Evolutionary conservation across 2,329 filamentous ascomycete species (phyloP), one percentile per base, ranked within the genome.

Genomic region (Cercospora janseana): DNA sequence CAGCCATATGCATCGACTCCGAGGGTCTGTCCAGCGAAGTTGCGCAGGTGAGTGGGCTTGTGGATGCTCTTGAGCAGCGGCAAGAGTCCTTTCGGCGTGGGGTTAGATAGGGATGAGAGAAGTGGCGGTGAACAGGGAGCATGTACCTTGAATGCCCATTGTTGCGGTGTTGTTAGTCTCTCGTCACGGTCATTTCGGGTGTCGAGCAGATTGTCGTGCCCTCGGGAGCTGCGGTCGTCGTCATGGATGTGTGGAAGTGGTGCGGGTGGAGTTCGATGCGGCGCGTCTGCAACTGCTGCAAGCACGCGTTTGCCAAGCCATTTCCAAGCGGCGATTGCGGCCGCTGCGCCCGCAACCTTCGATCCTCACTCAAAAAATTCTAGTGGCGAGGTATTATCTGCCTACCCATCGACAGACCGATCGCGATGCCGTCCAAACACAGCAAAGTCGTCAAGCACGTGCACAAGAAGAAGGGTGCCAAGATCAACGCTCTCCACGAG

Each of bases 1-100:
- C 94, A 98, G 68, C 92, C 93, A 77, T 98, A 98, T 50, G 87
- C 92, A 70, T 98, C 93, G 27, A 98, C 85, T n/a, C 87, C 94
- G 38, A 98, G 79, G 1, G 87, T 95, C 71, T 95, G 85, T 44
- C 92, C 93, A 9, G 80, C 75, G 69, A 87, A 96, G 64, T 90
- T 90, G 68, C 90, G 94, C 53, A 98, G 77, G 61, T 88, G 87
- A 43, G 82, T 87, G 65, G 87, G 87, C 65, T 87, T 90, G 53
- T 98, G 93, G 47, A 98, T 97, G 37, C 93, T 97, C 72, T 97
- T 97, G 54, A 98, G 82, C 53, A 97, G 78, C 28, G 89, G 89
- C 26, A 97, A 79, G 46, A 98, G 81, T 35, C 93, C 92, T 91
- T 54, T 46, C 23, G 3, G 2, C 7, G 43, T 23, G 21, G 20